These are phyloP conservation scores for Dryas alaskensis DNA, from an alignment of 306 rosid species.

Conservation along the genomic window DNA sequence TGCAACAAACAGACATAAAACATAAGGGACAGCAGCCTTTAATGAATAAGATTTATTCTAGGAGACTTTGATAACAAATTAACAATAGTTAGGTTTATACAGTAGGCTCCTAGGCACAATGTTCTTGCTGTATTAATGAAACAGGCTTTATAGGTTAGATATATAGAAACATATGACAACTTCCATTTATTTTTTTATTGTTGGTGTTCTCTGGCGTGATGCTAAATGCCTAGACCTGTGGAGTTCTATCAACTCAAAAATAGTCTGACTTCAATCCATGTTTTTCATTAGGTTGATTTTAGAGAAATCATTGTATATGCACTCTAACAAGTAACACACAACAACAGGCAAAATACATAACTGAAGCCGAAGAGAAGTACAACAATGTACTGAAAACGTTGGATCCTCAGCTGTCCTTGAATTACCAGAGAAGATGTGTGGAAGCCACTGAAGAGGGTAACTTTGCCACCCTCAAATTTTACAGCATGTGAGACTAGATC, in stretches of 20 bases:
- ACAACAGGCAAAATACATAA: conserved; percentile 64
- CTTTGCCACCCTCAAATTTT: conserved; percentile 13
- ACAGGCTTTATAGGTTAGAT: neutral
- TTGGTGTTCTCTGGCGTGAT: neutral
- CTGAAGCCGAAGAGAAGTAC: conserved; percentile 82
- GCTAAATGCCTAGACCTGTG: neutral
- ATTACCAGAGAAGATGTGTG: conserved; percentile 75
- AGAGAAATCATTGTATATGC: neutral
- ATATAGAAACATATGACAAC: neutral
- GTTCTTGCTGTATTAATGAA: neutral
- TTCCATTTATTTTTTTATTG: neutral
- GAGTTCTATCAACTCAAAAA: neutral
- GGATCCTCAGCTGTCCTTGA: conserved; percentile 61
- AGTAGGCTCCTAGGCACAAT: conserved; percentile 1
- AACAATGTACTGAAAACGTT: conserved; percentile 47
- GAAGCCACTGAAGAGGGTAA: conserved; percentile 94
- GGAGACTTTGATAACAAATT: neutral
- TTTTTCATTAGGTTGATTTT: neutral
- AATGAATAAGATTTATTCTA: neutral
- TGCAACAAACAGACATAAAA: neutral
- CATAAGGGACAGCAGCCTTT: neutral
- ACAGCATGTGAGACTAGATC: conserved; percentile 5
- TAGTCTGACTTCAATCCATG: neutral
- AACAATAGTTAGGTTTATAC: neutral
- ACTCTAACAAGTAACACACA: neutral